These are phyloP conservation scores for Metarhizium robertsii DNA, from an alignment of 2,329 filamentous ascomycete species.

Conservation along the genomic window DNA sequence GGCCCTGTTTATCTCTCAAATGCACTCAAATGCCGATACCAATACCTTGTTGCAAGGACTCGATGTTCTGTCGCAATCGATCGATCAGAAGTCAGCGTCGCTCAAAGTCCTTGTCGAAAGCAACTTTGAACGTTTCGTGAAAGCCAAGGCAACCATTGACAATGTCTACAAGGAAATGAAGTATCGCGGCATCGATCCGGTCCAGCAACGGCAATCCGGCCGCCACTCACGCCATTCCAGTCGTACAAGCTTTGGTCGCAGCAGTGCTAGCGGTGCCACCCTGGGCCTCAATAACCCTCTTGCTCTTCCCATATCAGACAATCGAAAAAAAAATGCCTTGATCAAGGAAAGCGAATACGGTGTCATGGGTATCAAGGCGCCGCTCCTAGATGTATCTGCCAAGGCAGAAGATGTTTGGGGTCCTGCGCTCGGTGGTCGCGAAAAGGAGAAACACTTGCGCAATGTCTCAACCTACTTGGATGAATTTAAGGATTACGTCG, in stretches of 20 bases:
- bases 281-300: slow-evolving; percentile 28
- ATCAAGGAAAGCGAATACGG: slow-evolving; percentile 90
- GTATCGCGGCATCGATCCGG: slow-evolving; percentile 51
- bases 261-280: slow-evolving; percentile 27
- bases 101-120: slow-evolving; percentile 94
- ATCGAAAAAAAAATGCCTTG: slow-evolving; percentile 77
- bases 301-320: slow-evolving; percentile 36
- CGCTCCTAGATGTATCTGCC: slow-evolving; percentile 78
- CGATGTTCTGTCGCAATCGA: slow-evolving; percentile 78
- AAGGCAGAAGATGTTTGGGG: slow-evolving; percentile 98
- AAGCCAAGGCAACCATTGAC: slow-evolving; percentile 95
- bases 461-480: slow-evolving; percentile 67
- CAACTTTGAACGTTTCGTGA: slow-evolving; percentile 97
- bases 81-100: slow-evolving; percentile 95
- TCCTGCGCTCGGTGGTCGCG: slow-evolving; percentile 79
- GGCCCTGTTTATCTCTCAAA: slow-evolving; percentile 81
- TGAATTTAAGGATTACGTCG: slow-evolving; percentile 71
- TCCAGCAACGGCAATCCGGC: slow-evolving; percentile 28
- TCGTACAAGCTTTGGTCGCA: slow-evolving; percentile 54
- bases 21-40: slow-evolving; percentile 80
- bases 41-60: slow-evolving; percentile 72
- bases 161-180: slow-evolving; percentile 99
- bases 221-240: slow-evolving; percentile 59
- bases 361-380: slow-evolving; percentile 76
- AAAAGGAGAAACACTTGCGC: slow-evolving; percentile 83